Evolutionary conservation across 139 green algal species (phyloP), one percentile per base, ranked within the genome.

Genomic region (Yamagishiella unicocca): DNA sequence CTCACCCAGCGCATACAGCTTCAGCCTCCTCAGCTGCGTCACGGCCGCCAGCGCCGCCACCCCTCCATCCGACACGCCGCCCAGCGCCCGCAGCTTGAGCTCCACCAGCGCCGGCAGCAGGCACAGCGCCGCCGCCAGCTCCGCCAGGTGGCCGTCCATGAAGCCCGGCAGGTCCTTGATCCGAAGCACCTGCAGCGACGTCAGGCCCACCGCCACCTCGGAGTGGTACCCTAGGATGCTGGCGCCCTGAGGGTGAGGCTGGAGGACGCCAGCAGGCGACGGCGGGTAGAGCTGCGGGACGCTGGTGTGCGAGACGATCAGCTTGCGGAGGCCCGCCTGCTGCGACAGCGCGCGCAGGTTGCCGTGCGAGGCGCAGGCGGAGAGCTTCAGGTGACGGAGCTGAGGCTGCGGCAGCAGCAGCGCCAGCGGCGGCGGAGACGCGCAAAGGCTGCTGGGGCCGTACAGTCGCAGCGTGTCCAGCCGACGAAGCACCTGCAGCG

Each of bases 131-230:
- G 31, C 27, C 7, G 50, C 82, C 66, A 87, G 67, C 12, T 87
- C 82, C 46, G 25, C 42, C 46, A 87, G 46, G 67, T 87, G 82
- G 27, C 29, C 14, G 82, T 87, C 82, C 82, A 58, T 58, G 22
- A 87, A 53, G 24, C 82, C 82, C 14, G 64, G 66, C 25, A 87
- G 67, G 66, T 87, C 82, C 82, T 87, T 87, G 37, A 87, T 70
- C 27, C 82, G 82, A 25, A 87, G 67, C 14, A 80, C 4, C 31
- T 25, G 33, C 42, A 87, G 67, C 46, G 67, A 81, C 1, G 67
- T 25, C 33, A 87, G 46, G 21, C 81, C 81, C 0, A 19, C 27
- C 0, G 25, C 2, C 35, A 87, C 82, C 67, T 87, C 82, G 4
- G 67, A 35, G 25, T 71, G 67, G 67, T 45, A 72, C 25, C 82